Percentiles rank a stretch among this genome's conserved stretches.
Conservation (phyloP, 2,329 filamentous ascomycete genomes). For the Curvularia sp. region DNA sequence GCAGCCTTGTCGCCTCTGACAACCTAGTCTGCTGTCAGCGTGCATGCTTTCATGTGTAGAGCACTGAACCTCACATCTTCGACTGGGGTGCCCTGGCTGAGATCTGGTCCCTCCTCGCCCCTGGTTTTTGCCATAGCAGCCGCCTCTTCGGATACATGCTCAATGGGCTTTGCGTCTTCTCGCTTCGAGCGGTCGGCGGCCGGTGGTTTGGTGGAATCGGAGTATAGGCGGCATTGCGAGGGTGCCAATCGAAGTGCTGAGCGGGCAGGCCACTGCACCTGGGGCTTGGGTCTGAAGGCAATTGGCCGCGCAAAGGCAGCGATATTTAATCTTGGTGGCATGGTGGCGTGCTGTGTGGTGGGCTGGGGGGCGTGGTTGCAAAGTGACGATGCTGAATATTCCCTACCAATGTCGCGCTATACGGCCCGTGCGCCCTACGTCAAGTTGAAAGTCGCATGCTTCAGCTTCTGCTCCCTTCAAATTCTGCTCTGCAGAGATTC, state of each 20-base stretch:
- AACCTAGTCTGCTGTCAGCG: constrained; percentile 56
- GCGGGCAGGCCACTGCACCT: constrained; percentile 40
- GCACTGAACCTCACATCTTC: constrained; percentile 61
- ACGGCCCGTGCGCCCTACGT: constrained; percentile 26
- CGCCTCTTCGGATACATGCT: constrained; percentile 71
- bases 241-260: constrained; percentile 29
- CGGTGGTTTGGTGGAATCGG: constrained; percentile 43
- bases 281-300: constrained; percentile 39
- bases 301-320: constrained; percentile 42
- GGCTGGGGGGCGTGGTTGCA: constrained; percentile 17
- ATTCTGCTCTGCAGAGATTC: not conserved
- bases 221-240: constrained; percentile 41
- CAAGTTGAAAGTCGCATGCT: constrained; percentile 5
- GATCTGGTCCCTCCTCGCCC: constrained; percentile 65
- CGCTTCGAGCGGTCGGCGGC: constrained; percentile 40
- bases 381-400: constrained; percentile 33
- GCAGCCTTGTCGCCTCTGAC: constrained; percentile 68
- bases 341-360: constrained; percentile 32
- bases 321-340: constrained; percentile 50
- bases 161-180: constrained; percentile 52
- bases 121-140: constrained; percentile 65
- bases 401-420: constrained; percentile 19
- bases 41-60: not conserved
- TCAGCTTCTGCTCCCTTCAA: not conserved
- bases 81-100: constrained; percentile 70